These are phyloP conservation scores for Sordariomycetes sp. DNA, from an alignment of 2,329 filamentous ascomycete species.

Conservation along the genomic window DNA sequence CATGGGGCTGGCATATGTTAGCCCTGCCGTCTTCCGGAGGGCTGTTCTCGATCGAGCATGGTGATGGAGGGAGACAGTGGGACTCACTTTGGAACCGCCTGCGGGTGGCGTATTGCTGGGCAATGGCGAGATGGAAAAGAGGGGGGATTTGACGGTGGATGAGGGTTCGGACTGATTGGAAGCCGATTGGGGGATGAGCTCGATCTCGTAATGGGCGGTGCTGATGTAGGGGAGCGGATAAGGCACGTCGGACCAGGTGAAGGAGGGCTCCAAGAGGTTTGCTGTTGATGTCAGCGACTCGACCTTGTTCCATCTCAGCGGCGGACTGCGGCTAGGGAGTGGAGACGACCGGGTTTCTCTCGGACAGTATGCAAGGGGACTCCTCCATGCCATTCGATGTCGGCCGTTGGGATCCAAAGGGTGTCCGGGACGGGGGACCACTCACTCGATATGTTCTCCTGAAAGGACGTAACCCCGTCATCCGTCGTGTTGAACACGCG, in stretches of 20 bases:
- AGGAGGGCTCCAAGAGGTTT: neutral
- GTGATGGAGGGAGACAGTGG: neutral
- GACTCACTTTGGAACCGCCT: neutral
- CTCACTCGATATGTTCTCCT: constrained; percentile 3
- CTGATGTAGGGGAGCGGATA: constrained; percentile 6
- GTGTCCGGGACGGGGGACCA: neutral
- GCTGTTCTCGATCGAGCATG: neutral
- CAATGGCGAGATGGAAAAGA: constrained; percentile 1
- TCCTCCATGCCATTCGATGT: neutral
- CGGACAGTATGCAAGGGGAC: too few relatives aligned
- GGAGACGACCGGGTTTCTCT: neutral
- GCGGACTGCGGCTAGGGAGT: neutral
- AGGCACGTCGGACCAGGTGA: constrained; percentile 4
- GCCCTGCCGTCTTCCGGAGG: neutral
- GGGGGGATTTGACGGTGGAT: neutral
- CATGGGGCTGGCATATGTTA: neutral
- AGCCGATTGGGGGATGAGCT: neutral
- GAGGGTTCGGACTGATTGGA: neutral
- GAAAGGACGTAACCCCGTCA: neutral
- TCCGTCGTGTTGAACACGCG: constrained; percentile 4
- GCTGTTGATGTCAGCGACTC: neutral
- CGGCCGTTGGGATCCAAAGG: neutral
- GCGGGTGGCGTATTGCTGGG: neutral
- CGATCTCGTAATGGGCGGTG: constrained; percentile 3
- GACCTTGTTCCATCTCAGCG: too few relatives aligned